phyloP scores from a whole-genome alignment of 2,329 filamentous ascomycete species.

The Cladosporium sp. region DNA sequence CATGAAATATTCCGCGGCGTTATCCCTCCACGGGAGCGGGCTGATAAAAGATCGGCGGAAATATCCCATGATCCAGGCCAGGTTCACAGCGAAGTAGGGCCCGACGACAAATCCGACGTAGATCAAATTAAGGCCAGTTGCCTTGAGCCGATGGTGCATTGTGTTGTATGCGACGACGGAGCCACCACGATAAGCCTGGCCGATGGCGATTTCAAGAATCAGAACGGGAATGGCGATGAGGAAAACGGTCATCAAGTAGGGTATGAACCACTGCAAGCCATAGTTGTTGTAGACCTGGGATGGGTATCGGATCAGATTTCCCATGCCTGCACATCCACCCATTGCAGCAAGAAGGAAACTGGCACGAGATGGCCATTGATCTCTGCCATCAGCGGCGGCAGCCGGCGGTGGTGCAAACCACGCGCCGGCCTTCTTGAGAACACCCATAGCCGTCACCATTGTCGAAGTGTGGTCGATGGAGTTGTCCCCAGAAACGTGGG shows the following conservation, averaged over 20 bases:
- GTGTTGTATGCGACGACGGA: conserved; percentile 35
- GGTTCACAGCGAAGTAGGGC: conserved; percentile 54
- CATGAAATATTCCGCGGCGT: conserved; percentile 51
- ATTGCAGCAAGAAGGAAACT: conserved; percentile 56
- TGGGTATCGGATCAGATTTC: conserved; percentile 55
- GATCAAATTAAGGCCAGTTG: conserved; percentile 50
- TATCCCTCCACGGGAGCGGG: conserved; percentile 51
- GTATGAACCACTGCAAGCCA: conserved; percentile 58
- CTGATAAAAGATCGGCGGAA: conserved; percentile 54
- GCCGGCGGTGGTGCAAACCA: conserved; percentile 31
- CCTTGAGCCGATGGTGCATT: conserved; percentile 50
- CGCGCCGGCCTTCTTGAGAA: conserved; percentile 16
- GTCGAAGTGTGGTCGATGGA: neutral
- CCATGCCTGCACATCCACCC: conserved; percentile 56
- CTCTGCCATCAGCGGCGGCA: conserved; percentile 36
- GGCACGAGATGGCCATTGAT: conserved; percentile 54
- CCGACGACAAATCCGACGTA: conserved; percentile 53
- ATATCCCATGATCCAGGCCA: conserved; percentile 58
- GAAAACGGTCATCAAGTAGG: conserved; percentile 53
- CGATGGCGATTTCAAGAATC: conserved; percentile 51
- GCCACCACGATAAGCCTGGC: conserved; percentile 47
- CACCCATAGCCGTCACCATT: neutral
- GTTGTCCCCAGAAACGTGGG: neutral
- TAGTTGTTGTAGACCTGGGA: conserved; percentile 58
- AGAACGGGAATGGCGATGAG: conserved; percentile 54